Evolutionary conservation across 208 protist genomes (phyloP), one percentile per base, ranked within the genome.

Genomic region (Endotrypanum monterogeii): DNA sequence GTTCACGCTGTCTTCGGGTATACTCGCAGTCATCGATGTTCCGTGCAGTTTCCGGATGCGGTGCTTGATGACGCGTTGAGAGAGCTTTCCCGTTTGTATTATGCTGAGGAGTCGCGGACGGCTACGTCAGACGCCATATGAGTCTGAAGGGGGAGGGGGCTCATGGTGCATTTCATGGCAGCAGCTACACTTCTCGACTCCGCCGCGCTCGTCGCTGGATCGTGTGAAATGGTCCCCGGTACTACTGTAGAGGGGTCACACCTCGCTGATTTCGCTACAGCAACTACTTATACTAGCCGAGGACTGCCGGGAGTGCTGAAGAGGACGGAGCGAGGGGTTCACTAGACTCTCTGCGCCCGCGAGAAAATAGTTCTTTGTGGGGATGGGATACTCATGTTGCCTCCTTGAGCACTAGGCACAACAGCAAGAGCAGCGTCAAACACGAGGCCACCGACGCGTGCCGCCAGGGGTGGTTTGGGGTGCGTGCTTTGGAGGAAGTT

Each of bases 361-460:
- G 79, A 89, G 58, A 76, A 86, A 52, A 79, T 82, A 70, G 76
- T 71, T 70, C 52, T n/a, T 73, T 41, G 69, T 39, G 8, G 80
- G 83, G 58, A 61, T 81, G 61, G 81, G 84, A 37, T 80, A 89
- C 67, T 56, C 83, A 44, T 46, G 75, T 61, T 66, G 82, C n/a
- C 65, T 84, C 25, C 56, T 81, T 3, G 41, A 62, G 18, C 57
- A 62, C 25, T 39, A 37, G 14, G 37, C 58, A 37, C 58, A 46
- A 20, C 30, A 4, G 35, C 58, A 25, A 48, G 35, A 46, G 58
- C 32, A 5, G 9, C 35, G 20, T 14, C 14, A 28, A 8, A 18
- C 5, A 37, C 35, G 35, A 2, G 35, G 37, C 18, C 35, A 4
- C 58, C 35, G 3, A 28, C 20, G 35, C 16, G 58, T 65, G 35